Conservation (phyloP, 371 early-diverging fungal genomes). For the Syncephalastrum racemosum region DNA sequence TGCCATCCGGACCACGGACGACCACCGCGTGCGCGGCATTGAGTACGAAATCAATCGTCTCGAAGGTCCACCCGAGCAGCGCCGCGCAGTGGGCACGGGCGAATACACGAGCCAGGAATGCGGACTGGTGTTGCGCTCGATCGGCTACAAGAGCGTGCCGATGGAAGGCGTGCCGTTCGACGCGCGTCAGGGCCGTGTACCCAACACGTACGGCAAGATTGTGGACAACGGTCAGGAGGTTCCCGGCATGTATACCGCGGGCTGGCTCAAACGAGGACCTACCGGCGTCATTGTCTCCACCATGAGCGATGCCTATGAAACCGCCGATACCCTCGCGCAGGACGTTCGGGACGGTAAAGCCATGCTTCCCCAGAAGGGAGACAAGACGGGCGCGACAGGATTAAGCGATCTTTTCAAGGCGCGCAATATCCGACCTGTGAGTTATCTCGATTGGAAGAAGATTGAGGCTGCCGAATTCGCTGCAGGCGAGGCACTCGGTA, state of each 20-base stretch:
- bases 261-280: slow-evolving; percentile 96
- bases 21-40: slow-evolving; percentile 40
- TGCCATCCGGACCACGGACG: slow-evolving; percentile 37
- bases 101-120: slow-evolving; percentile 50
- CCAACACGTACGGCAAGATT: slow-evolving; percentile 79
- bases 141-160: slow-evolving; percentile 84
- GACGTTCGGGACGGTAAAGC: slow-evolving; percentile 50
- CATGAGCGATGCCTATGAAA: slow-evolving; percentile 92
- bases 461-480: slow-evolving; percentile 78
- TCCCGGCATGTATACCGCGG: slow-evolving; percentile 81
- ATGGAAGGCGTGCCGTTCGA: slow-evolving; percentile 83
- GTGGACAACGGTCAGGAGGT: slow-evolving; percentile 48
- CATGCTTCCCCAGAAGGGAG: slow-evolving; percentile 17
- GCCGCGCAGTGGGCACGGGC: slow-evolving; percentile 62
- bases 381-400: slow-evolving; percentile 30
- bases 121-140: slow-evolving; percentile 76
- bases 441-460: slow-evolving; percentile 78
- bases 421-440: slow-evolving; percentile 47
- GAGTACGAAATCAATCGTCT: slow-evolving; percentile 71
- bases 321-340: slow-evolving; percentile 72
- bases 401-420: slow-evolving; percentile 26
- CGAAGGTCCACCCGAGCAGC: slow-evolving; percentile 54
- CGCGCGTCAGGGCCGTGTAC: slow-evolving; percentile 60
- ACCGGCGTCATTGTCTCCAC: slow-evolving; percentile 94
- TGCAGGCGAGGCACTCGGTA: slow-evolving; percentile 63